Evolutionary conservation across 2,329 filamentous ascomycete species (phyloP), one percentile per base, ranked within the genome.

Genomic region (Aspergillus oerlinghausenensis): DNA sequence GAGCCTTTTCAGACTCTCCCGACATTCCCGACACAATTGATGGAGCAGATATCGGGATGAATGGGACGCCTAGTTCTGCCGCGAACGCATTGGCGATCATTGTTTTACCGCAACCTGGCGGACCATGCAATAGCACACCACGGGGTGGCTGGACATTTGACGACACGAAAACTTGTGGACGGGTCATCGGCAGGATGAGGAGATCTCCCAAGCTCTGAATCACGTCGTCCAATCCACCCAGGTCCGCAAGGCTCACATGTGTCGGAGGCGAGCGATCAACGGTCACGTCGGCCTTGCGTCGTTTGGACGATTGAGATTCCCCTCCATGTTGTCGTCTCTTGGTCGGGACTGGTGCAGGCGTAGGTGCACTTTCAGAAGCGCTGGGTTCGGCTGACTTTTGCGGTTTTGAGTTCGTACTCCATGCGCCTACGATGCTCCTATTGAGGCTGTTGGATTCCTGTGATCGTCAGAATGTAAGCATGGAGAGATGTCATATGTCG

Each of bases 1-100:
- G 84, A 58, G 91, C 90, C 76, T 92, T 92, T 72, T 96, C 90
- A 0, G 89, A 93, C 69, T 94, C 91, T 65, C 90, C 90, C 35
- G 89, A 94, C 86, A 93, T 94, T 21, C 90, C 90, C 17, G 88
- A 90, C 0, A 95, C 87, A 35, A 95, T 83, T 0, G 88, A 89
- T 1, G 90, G 89, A 0, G 89, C 90, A 0, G 89, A 88, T n/a
- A 94, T 86, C 1, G 90, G 84, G 58, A 95, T 88, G 67, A 92
- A 93, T 0, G 90, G 87, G 2, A 92, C 85, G 1, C 87, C 87
- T 21, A 92, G 78, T 60, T 87, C 84, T 1, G 88, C 88, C 3
- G 90, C 90, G 65, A 90, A 87, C 1, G 89, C 90, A 70, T 91
- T 86, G 9, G 89, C 88, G 57, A 95, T 85, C 79, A 90, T 87